Conservation (phyloP, 2,329 filamentous ascomycete species). For the Penicillium hordei region DNA sequence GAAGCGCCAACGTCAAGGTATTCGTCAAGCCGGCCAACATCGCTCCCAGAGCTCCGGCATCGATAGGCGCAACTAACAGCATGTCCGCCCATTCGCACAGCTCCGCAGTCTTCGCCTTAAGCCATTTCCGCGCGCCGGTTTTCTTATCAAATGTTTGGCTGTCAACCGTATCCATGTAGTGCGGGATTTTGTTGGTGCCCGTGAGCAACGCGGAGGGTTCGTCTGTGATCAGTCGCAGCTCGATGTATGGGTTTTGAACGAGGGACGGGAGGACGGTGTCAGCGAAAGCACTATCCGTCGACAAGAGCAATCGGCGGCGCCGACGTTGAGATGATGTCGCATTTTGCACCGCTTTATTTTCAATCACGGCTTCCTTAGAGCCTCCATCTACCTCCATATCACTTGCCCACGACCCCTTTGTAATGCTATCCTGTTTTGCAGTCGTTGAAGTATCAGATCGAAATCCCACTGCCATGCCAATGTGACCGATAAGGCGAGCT, state of each 20-base stretch:
- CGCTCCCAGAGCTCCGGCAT: conserved; percentile 79
- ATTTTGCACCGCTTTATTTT: conserved; percentile 7
- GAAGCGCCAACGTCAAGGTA: conserved; percentile 74
- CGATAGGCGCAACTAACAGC: conserved; percentile 78
- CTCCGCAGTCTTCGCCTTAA: conserved; percentile 52
- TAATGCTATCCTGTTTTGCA: not conserved
- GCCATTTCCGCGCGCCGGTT: conserved; percentile 39
- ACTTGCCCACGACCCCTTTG: conserved; percentile 16
- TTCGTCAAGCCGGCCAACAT: conserved; percentile 85
- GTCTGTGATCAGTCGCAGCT: conserved; percentile 45
- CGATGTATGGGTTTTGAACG: conserved; percentile 40
- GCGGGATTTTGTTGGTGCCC: conserved; percentile 39
- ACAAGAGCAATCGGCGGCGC: conserved; percentile 36
- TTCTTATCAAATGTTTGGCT: conserved; percentile 42
- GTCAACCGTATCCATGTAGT: conserved; percentile 44
- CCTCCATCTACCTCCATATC: conserved; percentile 33
- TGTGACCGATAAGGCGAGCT: not conserved
- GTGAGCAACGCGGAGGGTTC: conserved; percentile 40
- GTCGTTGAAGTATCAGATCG: conserved; percentile 7
- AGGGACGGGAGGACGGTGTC: conserved; percentile 41
- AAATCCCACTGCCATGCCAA: conserved; percentile 24
- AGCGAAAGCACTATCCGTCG: conserved; percentile 43
- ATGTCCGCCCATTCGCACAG: conserved; percentile 86
- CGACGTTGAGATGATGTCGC: conserved; percentile 11
- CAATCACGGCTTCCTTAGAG: conserved; percentile 17